Evolutionary conservation across 768 basidiomycete species (phyloP), one percentile per base, ranked within the genome.

Genomic region (Clavaria fumosa): DNA sequence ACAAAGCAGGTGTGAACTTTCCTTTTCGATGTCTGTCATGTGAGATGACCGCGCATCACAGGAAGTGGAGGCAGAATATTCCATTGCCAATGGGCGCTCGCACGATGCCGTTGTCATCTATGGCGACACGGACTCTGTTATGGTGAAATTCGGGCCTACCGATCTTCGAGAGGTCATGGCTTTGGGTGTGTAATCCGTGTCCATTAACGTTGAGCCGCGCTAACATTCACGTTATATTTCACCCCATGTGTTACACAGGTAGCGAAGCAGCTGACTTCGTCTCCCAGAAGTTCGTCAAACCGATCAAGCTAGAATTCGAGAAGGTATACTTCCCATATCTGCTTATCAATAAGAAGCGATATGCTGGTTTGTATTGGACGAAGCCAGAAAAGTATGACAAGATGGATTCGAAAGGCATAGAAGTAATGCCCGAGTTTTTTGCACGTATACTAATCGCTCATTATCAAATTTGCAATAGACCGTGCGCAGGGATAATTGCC

Each of bases 381-480:
- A 78, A 74, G 45, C 63, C 79, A 9, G 91, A 96, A 28, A 95
- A 89, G 53, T 93, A 84, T 48, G 95, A 99, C 57, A 97, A 97
- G 62, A 97, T 97, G 95, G 95, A 99, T 48, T 82, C 93, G 2
- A 99, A 99, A 61, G 95, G 95, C 51, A 97, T 99, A 41, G 95
- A 99, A 72, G 91, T 89, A 38, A n/a, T n/a, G n/a, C n/a, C n/a
- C n/a, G n/a, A n/a, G n/a, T n/a, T n/a, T n/a, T n/a, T n/a, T n/a
- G n/a, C n/a, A n/a, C n/a, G n/a, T n/a, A n/a, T n/a, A n/a, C n/a
- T n/a, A n/a, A n/a, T n/a, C n/a, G n/a, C n/a, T n/a, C n/a, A n/a
- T n/a, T n/a, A n/a, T n/a, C n/a, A n/a, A n/a, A n/a, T n/a, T n/a
- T n/a, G n/a, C n/a, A 31, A 6, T 44, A 97, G 91, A 97, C 95